Evolutionary conservation across 768 basidiomycete genomes (phyloP).

Genomic region (Trametes cingulata): DNA sequence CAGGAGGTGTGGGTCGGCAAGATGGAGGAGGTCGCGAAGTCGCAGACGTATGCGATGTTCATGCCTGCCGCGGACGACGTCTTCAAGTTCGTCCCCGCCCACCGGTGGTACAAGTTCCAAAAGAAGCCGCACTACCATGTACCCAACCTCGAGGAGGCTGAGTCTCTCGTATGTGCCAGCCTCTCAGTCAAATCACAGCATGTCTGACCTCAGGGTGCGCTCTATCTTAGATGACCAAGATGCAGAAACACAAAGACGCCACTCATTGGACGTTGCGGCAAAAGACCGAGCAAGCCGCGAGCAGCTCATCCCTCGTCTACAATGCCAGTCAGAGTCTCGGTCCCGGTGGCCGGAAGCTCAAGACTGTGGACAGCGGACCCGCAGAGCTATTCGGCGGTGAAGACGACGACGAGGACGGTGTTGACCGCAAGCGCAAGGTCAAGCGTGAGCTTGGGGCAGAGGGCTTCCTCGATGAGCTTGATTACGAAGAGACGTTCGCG

Average conservation of each 20-base stretch:
- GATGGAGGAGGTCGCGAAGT: conserved; percentile 74
- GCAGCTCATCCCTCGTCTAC: conserved; percentile 50
- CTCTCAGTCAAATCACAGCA: conserved; percentile 8
- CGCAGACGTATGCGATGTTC: conserved; percentile 77
- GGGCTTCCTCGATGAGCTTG: conserved; percentile 80
- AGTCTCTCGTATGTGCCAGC: conserved; percentile 54
- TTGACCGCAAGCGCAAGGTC: conserved; percentile 43
- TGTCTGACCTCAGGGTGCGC: conserved; percentile 23
- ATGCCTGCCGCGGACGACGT: conserved; percentile 80
- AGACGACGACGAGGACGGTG: conserved; percentile 55
- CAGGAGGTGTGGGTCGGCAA: conserved; percentile 79
- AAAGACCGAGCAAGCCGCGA: conserved; percentile 29
- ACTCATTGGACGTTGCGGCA: conserved; percentile 68
- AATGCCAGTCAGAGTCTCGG: conserved; percentile 57
- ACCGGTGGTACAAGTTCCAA: conserved; percentile 93
- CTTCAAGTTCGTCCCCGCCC: conserved; percentile 86
- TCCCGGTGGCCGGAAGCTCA: conserved; percentile 66
- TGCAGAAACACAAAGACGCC: conserved; percentile 75
- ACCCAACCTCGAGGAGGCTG: conserved; percentile 66
- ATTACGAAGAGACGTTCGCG: conserved; percentile 82
- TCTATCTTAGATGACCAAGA: conserved; percentile 43
- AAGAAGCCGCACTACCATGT: conserved; percentile 78
- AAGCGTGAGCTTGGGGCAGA: conserved; percentile 70
- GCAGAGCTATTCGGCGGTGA: conserved; percentile 65
- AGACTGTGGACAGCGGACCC: conserved; percentile 67